Conservation (phyloP, 306 rosid genomes). For the Styphnolobium japonicum region DNA sequence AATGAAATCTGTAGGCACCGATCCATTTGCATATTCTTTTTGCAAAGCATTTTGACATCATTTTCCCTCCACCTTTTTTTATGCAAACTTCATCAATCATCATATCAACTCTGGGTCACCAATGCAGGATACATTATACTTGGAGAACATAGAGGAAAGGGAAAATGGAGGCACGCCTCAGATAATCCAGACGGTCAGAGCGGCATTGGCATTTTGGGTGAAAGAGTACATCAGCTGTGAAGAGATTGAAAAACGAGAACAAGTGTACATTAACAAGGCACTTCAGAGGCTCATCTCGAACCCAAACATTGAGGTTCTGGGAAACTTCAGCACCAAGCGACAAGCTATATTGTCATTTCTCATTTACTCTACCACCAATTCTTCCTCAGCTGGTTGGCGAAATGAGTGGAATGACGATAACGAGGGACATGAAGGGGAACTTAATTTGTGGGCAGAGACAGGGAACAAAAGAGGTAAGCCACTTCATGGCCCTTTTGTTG, state of each 20-base stretch:
- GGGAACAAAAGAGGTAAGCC: conserved; percentile 60
- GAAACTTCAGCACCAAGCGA: conserved; percentile 54
- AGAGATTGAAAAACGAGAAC: conserved; percentile 65
- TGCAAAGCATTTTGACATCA: background rate
- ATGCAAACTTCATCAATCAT: conserved; percentile 1
- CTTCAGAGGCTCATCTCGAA: conserved; percentile 53
- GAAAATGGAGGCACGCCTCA: conserved; percentile 92
- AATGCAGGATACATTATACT: conserved; percentile 76
- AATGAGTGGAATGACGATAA: background rate
- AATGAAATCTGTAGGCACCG: background rate
- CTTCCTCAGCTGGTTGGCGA: background rate
- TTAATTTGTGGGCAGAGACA: conserved; percentile 61
- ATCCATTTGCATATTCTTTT: background rate
- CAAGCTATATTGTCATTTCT: conserved; percentile 76
- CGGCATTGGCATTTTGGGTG: conserved; percentile 88
- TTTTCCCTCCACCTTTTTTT: background rate
- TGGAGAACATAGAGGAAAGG: conserved; percentile 71
- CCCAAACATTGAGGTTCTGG: conserved; percentile 57
- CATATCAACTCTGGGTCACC: background rate
- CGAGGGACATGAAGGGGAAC: conserved; percentile 10
- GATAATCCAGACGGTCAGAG: conserved; percentile 72
- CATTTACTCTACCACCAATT: conserved; percentile 52
- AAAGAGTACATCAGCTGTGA: conserved; percentile 63
- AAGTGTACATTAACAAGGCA: conserved; percentile 45
- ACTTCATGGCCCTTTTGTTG: conserved; percentile 78